Percentiles rank a stretch among this genome's conserved stretches.
These are phyloP conservation scores for Aspergillus hortae DNA, from an alignment of 2,329 filamentous ascomycete species.

Conservation along the genomic window DNA sequence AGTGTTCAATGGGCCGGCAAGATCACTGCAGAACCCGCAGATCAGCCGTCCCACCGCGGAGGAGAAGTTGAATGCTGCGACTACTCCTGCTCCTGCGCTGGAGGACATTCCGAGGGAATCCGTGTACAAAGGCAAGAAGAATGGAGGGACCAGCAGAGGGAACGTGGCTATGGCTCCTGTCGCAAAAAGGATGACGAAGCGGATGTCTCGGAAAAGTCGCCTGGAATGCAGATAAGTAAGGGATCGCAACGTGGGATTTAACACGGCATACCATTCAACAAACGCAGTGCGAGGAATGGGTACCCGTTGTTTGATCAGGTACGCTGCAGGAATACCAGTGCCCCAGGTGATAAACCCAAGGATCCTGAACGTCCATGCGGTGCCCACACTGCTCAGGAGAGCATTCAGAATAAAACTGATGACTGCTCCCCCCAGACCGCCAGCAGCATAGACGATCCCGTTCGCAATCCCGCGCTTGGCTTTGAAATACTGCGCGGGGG, in stretches of 20 bases:
- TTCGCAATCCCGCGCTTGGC: conserved; percentile 54
- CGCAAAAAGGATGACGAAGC: conserved; percentile 53
- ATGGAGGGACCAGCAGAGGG: conserved; percentile 58
- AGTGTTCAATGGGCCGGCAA: conserved; percentile 54
- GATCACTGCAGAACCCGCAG: conserved; percentile 54
- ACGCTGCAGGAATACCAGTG: conserved; percentile 56
- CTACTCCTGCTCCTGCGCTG: conserved; percentile 52
- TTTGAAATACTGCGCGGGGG: conserved; percentile 55
- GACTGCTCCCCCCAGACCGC: conserved; percentile 55
- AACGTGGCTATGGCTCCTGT: conserved; percentile 57
- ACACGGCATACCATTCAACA: conserved; percentile 47
- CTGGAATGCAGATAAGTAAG: conserved; percentile 20
- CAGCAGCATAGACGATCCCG: conserved; percentile 40
- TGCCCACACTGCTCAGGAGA: conserved; percentile 38
- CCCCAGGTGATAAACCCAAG: conserved; percentile 51
- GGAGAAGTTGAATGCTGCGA: conserved; percentile 60
- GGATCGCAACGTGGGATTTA: too few relatives aligned
- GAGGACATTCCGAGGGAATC: conserved; percentile 54
- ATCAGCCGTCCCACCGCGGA: conserved; percentile 57
- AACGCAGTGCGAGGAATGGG: conserved; percentile 39
- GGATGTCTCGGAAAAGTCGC: conserved; percentile 51
- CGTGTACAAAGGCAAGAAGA: conserved; percentile 58
- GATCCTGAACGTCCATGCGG: conserved; percentile 34
- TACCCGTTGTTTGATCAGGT: conserved; percentile 41
- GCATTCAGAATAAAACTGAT: conserved; percentile 50